Base-by-base conservation (phyloP, 2,329 filamentous ascomycete genomes). In the Botrytis pseudocinerea region DNA sequence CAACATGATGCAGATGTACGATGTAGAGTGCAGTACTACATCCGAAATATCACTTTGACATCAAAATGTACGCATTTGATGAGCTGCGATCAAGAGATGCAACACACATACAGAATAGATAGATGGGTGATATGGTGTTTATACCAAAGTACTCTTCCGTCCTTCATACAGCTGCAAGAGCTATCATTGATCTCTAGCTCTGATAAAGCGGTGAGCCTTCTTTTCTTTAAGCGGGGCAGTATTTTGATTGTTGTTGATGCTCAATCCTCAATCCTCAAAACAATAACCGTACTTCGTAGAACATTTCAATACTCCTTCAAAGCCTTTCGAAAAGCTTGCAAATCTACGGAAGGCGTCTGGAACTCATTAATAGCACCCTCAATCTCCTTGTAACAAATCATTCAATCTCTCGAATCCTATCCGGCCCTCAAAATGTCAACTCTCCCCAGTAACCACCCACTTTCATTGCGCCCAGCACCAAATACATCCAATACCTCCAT, bases 381-480 rank as follows among this genome's bases (percentile, higher is more conserved):
- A 65, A 16, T 3, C 40, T 65, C 28, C 16, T 12, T 25, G 48
- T 48, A 46, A 28, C 8, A 28, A 32, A 32, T 32, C 32, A 44
- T 20, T 22, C n/a, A 12, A 14, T 25, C 48, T 28, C 12, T 28
- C n/a, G 25, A 32, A 59, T 69, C n/a, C 65, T 20, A 70, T 38
- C 9, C 25, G 28, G 38, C 18, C 42, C 10, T 28, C 59, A 35
- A 18, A 40, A 81, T 81, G 79, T 71, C 63, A 32, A 77, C 74
- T 61, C 83, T 85, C 80, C 75, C 83, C 2, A 80, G 82, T 54
- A 81, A 82, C 6, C 83, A 86, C 65, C 83, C 84, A 12, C 87
- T 93, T 69, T 88, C 90, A 16, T 83, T 95, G 73, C 88, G 89
- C 73, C 88, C 92, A 60, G 89, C 87, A 85, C 89, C 91, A 25